Conservation (phyloP, 2,329 filamentous ascomycete species). For the Claviceps pusilla region DNA sequence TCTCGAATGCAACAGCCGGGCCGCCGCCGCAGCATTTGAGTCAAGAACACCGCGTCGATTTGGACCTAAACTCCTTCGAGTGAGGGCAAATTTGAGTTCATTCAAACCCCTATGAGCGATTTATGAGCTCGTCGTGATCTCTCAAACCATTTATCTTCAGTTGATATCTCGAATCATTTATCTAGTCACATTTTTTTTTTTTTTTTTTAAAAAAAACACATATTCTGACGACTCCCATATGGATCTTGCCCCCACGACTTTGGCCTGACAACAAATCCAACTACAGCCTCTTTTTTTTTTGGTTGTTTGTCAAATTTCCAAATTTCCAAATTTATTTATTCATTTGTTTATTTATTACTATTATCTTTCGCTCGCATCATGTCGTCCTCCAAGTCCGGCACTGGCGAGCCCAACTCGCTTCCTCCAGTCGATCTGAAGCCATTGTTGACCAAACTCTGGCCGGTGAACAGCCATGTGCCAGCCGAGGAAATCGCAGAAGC, state of each 20-base stretch:
- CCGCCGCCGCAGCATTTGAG: not conserved
- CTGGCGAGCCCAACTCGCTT: conserved; percentile 14
- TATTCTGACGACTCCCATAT: not conserved
- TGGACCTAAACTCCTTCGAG: not conserved
- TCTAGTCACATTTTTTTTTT: no score
- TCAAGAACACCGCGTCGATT: no score
- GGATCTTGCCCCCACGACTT: not conserved
- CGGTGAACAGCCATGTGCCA: conserved; percentile 39
- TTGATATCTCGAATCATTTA: not conserved
- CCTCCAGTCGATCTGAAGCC: conserved; percentile 47
- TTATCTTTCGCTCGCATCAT: conserved; percentile 9
- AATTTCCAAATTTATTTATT: no score
- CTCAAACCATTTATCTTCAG: no score
- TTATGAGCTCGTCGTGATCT: not conserved
- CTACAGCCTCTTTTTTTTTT: no score
- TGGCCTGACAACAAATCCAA: not conserved
- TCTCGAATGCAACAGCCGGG: not conserved
- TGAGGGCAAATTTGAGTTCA: not conserved
- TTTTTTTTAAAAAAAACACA: not conserved
- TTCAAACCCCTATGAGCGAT: not conserved
- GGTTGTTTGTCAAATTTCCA: no score
- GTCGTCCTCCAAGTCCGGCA: conserved; percentile 15
- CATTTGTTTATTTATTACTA: no score
- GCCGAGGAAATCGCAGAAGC: conserved; percentile 79
- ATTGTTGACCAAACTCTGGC: conserved; percentile 60